phyloP scores from a whole-genome alignment of 2,329 filamentous ascomycete species.

The Nemania abortiva region DNA sequence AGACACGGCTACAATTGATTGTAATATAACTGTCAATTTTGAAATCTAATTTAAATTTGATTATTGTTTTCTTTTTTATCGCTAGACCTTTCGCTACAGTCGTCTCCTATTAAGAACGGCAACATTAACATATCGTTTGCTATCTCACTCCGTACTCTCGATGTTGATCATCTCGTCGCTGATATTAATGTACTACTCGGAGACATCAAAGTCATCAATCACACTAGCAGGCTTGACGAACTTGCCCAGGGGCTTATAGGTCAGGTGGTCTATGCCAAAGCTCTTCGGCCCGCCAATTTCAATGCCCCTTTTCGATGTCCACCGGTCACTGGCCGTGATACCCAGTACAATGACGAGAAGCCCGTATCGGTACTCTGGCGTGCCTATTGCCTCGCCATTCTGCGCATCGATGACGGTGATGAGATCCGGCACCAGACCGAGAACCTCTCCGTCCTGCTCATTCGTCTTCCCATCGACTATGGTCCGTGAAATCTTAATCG shows the following conservation, averaged over 20 bases:
- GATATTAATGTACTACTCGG: conserved; percentile 18
- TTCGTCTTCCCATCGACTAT: conserved; percentile 50
- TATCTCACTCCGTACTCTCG: background rate
- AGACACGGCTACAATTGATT: too few relatives aligned
- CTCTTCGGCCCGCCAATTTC: conserved; percentile 63
- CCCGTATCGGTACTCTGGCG: conserved; percentile 68
- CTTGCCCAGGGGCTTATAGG: conserved; percentile 61
- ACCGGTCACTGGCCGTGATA: conserved; percentile 59
- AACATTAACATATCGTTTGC: background rate
- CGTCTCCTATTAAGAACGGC: too few relatives aligned
- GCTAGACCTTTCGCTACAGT: too few relatives aligned
- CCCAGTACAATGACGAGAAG: conserved; percentile 63
- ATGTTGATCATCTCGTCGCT: background rate
- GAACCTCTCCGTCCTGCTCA: conserved; percentile 55
- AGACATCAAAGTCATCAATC: conserved; percentile 61
- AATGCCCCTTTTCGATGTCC: conserved; percentile 61
- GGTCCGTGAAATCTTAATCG: conserved; percentile 52
- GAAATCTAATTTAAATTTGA: too few relatives aligned
- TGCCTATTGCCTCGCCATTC: conserved; percentile 67
- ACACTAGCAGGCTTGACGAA: conserved; percentile 65
- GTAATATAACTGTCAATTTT: too few relatives aligned
- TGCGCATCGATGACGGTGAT: conserved; percentile 68
- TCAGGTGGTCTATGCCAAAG: conserved; percentile 62
- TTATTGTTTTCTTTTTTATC: too few relatives aligned
- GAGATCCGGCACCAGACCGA: conserved; percentile 68